Evolutionary conservation across 768 basidiomycete species (phyloP), one percentile per base, ranked within the genome.

Genomic region (Phaeolepiota aurea): DNA sequence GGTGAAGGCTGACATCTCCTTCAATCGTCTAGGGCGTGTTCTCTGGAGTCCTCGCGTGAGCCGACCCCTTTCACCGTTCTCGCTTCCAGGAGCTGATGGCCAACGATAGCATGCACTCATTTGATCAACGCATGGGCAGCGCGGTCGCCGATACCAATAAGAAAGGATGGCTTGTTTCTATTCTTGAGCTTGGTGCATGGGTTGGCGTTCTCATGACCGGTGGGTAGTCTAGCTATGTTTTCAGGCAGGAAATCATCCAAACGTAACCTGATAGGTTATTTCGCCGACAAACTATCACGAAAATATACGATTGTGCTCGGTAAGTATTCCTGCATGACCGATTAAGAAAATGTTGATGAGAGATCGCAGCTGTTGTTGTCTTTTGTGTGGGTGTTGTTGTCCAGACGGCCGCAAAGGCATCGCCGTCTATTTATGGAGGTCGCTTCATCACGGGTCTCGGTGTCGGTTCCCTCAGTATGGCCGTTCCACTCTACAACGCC

Each of bases 391-490:
- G 87, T 42, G 87, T 87, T 43, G 70, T 87, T 44, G 75, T 87
- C 11, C 86, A 87, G 50, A 77, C 78, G 2, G 59, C 74, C 31
- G 79, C 81, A 2, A 65, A 62, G 40, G 59, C 57, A 1, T 66
- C 82, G 1, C 64, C 71, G 0, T 81, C 75, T 2, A 87, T 87
- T 54, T 85, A 70, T 54, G 84, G 78, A 55, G 82, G 66, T 59
- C 77, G 86, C 19, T 87, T 85, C 49, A 60, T 88, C 39, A 86
- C 83, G 38, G 87, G 87, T 70, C 60, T 87, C 33, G 87, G 84
- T 37, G 82, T 89, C 13, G 87, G 87, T 9, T 83, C 84, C 2
- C 63, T 88, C 15, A 83, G 80, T 49, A 87, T 87, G 83, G 72
- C 74, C n/a, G 85, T 89, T 9, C 87, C 87, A 1, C 67, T 88